Conservation (phyloP, 192 early-diverging fungal genomes). For the Obelidium mucronatum region DNA sequence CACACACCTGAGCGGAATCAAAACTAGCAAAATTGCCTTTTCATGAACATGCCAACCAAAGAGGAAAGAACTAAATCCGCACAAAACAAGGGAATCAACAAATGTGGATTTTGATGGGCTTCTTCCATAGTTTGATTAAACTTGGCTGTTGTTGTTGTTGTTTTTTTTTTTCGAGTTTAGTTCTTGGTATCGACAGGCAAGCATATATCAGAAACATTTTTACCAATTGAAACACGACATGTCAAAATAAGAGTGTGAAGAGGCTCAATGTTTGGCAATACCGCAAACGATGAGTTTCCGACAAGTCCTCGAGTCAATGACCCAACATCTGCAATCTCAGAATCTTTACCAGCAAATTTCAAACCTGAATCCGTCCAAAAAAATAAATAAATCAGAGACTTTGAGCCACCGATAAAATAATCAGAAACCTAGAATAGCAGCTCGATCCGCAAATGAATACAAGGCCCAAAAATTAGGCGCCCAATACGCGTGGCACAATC, state of each 20-base stretch:
- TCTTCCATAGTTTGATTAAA: conserved; percentile 64
- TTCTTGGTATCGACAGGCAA: too few species aligned
- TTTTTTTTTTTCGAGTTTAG: too few species aligned
- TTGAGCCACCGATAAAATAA: conserved; percentile 31
- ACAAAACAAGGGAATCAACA: conserved; percentile 76
- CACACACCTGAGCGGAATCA: conserved; percentile 68
- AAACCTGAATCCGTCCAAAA: conserved; percentile 7
- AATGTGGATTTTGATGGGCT: conserved; percentile 67
- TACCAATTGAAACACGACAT: conserved; percentile 72
- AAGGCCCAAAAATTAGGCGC: conserved; percentile 98
- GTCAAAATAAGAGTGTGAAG: conserved; percentile 73
- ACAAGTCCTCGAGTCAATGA: conserved; percentile 90
- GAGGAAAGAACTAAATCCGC: conserved; percentile 86
- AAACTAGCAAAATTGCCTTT: conserved; percentile 88
- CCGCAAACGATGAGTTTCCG: conserved; percentile 83
- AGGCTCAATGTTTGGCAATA: conserved; percentile 79
- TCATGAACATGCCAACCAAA: conserved; percentile 99
- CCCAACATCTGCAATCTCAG: conserved; percentile 9
- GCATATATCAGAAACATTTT: conserved; percentile 4
- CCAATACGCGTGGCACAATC: conserved; percentile 96
- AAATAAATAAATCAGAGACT: too few species aligned
- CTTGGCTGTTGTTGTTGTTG: conserved; percentile 56
- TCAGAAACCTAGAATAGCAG: conserved; percentile 61
- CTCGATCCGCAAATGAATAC: conserved; percentile 82
- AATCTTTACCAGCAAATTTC: conserved; percentile 7